Evolutionary conservation across 2,329 filamentous ascomycete genomes (phyloP).

Genomic region (Tolypocladium album): DNA sequence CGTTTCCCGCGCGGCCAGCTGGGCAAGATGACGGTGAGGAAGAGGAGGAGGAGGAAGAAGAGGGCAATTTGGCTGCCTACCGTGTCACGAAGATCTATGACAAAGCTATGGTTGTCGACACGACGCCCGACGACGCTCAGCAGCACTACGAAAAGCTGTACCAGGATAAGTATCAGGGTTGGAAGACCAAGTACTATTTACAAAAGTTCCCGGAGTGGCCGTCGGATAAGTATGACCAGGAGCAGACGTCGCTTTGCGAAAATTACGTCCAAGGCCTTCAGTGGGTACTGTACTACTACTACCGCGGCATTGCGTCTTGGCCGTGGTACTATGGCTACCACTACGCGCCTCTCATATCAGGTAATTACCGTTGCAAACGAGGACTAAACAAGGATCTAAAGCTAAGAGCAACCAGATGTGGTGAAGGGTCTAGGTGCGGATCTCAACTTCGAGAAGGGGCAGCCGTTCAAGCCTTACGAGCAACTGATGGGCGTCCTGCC

Average conservation of each 20-base stretch:
- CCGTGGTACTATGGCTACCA: slow-evolving; percentile 97
- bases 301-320: slow-evolving; percentile 94
- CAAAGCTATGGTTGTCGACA: slow-evolving; percentile 74
- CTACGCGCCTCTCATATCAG: slow-evolving; percentile 93
- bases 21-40: slow-evolving; percentile 48
- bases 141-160: slow-evolving; percentile 75
- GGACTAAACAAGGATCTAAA: not conserved
- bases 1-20: slow-evolving; percentile 36
- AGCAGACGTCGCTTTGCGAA: slow-evolving; percentile 73
- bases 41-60: slow-evolving; percentile 43
- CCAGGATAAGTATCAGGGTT: slow-evolving; percentile 76
- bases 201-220: slow-evolving; percentile 84
- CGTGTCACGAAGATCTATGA: slow-evolving; percentile 87
- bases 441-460: slow-evolving; percentile 85
- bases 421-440: slow-evolving; percentile 77
- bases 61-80: slow-evolving; percentile 75
- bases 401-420: slow-evolving; percentile 51
- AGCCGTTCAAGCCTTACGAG: slow-evolving; percentile 90
- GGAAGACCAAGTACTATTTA: slow-evolving; percentile 92
- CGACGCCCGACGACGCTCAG: slow-evolving; percentile 69
- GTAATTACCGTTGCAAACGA: slow-evolving; percentile 26
- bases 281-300: slow-evolving; percentile 98
- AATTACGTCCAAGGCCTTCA: slow-evolving; percentile 97
- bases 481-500: slow-evolving; percentile 98
- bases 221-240: slow-evolving; percentile 60